Base-by-base conservation (phyloP, 176 grass and related monocot species). In the Tuctoria greenei region DNA sequence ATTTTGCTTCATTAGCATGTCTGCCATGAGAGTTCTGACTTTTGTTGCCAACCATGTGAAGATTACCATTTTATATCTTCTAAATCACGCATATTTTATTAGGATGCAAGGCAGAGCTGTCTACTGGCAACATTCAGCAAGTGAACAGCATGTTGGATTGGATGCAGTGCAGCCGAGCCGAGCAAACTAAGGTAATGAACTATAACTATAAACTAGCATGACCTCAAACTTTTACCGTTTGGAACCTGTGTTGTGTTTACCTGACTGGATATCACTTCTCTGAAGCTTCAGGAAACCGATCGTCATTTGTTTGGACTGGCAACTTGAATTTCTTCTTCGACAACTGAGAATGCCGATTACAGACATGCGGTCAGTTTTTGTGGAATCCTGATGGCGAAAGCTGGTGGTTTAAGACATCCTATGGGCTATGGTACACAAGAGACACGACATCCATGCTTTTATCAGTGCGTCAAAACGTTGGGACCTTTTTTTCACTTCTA, bases 231-330 rank as follows among this genome's bases (percentile, higher is more conserved):
- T 47, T 47, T 49, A 15, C 46, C 54, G 11, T 57, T 57, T 57
- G 23, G 55, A 59, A 59, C 52, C 24, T 24, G 52, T 23, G n/a
- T 56, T 24, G 52, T 23, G n/a, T 56, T 56, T 11, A 21, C 24
- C 57, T 61, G 11, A 61, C 4, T 28, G 16, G 57, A 8, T 14
- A 61, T 12, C 58, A 17, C 25, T 34, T 36, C 27, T 36, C 25
- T 46, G 66, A 70, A 70, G 20, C 40, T 70, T 79, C 12, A 42
- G 52, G 69, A n/a, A 72, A 28, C 15, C 9, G 36, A 58, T 76
- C 5, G 31, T 1, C 31, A 31, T 31, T 31, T 3, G 31, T 31
- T 31, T 31, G 0, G 51, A 54, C 4, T 58, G 27, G 43, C 42
- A 64, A 58, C 58, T 63, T 64, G n/a, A n/a, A 26, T 47, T 26